These are phyloP conservation scores for Mucor velutinosus DNA, from an alignment of 371 early-diverging fungal species.

Conservation along the genomic window DNA sequence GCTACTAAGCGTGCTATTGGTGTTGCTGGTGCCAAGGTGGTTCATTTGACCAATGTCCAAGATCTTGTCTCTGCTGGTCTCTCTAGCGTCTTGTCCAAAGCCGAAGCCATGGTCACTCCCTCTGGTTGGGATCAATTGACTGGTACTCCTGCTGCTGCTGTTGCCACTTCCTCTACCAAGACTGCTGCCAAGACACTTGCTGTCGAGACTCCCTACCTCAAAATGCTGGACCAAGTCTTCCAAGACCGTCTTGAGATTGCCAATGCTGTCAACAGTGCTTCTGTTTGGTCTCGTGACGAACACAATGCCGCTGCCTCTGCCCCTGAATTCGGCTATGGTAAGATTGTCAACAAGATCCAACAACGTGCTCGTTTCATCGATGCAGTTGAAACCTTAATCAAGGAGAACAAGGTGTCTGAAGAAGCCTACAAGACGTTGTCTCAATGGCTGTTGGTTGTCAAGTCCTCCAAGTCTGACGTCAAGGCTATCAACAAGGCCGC, in stretches of 20 bases:
- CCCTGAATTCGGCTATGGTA: constrained; percentile 88
- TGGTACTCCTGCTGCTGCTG: not conserved
- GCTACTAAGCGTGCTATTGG: constrained; percentile 25
- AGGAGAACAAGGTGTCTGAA: constrained; percentile 51
- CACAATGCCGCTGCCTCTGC: constrained; percentile 53
- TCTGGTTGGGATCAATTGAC: constrained; percentile 18
- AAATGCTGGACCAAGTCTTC: constrained; percentile 81
- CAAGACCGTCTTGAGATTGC: constrained; percentile 76
- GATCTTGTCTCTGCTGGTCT: constrained; percentile 11
- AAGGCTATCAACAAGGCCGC: constrained; percentile 45
- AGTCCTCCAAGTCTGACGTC: constrained; percentile 53
- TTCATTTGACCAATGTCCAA: not conserved
- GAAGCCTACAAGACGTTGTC: constrained; percentile 64
- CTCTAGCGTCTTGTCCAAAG: constrained; percentile 12
- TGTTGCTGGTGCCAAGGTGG: constrained; percentile 3
- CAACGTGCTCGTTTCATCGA: constrained; percentile 71
- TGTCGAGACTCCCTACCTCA: constrained; percentile 77
- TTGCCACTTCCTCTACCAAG: not conserved
- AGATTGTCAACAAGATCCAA: constrained; percentile 68
- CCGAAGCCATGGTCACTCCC: constrained; percentile 16
- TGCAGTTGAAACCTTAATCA: constrained; percentile 60
- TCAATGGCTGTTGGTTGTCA: constrained; percentile 70
- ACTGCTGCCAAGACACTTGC: constrained; percentile 7
- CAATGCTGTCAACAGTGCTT: constrained; percentile 63
- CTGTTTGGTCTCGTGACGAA: constrained; percentile 47